phyloP scores from a whole-genome alignment of 2,329 filamentous ascomycete species.

The Ceratocystis albifundus region DNA sequence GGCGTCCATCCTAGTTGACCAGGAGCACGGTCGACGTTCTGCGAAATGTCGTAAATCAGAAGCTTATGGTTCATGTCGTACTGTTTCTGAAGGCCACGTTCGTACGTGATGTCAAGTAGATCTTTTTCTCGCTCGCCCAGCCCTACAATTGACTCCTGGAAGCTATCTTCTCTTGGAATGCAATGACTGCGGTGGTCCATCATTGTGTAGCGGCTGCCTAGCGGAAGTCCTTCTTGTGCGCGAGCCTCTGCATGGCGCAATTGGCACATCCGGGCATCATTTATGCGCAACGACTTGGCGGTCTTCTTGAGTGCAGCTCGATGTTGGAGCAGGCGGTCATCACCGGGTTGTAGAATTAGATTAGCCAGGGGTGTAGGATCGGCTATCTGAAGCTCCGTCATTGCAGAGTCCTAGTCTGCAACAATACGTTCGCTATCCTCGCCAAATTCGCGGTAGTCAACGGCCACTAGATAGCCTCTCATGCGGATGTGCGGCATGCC shows the following conservation, averaged over 20 bases:
- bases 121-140: constrained; percentile 53
- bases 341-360: constrained; percentile 48
- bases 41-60: constrained; percentile 52
- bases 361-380: constrained; percentile 52
- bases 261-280: constrained; percentile 46
- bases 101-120: constrained; percentile 50
- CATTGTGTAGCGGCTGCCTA: constrained; percentile 45
- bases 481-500: constrained; percentile 61
- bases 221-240: constrained; percentile 34
- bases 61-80: constrained; percentile 38
- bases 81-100: constrained; percentile 35
- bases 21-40: constrained; percentile 55
- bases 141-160: constrained; percentile 38
- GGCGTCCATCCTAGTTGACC: constrained; percentile 47
- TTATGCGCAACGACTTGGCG: constrained; percentile 25
- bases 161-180: constrained; percentile 44
- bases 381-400: constrained; percentile 36
- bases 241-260: constrained; percentile 49
- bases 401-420: constrained; percentile 33
- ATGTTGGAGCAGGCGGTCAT: constrained; percentile 41
- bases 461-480: constrained; percentile 48
- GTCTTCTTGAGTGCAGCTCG: constrained; percentile 37
- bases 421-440: constrained; percentile 27
- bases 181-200: constrained; percentile 44
- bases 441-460: constrained; percentile 35